These are phyloP conservation scores for Pseudotsuga menziesii DNA, from an alignment of 75 land plant genomes.

Conservation along the genomic window DNA sequence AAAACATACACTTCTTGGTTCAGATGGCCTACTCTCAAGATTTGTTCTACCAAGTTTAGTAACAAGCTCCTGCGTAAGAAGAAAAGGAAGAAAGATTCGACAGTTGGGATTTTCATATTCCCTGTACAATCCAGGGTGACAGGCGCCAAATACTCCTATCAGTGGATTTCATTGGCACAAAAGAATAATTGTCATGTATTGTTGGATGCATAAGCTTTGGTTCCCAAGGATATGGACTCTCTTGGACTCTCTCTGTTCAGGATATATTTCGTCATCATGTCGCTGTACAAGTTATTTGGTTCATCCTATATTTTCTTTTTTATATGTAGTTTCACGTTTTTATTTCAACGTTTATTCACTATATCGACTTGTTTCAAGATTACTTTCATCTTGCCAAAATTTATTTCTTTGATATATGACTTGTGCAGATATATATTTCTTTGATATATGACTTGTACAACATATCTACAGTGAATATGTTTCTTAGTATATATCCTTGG, in stretches of 20 bases:
- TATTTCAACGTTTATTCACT: too few relatives aligned
- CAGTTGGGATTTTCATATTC: slow-evolving; percentile 71
- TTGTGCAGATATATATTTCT: too few relatives aligned
- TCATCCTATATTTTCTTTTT: too few relatives aligned
- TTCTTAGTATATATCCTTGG: too few relatives aligned
- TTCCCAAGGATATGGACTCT: slow-evolving; percentile 23
- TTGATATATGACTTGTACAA: too few relatives aligned
- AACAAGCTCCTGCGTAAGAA: slow-evolving; percentile 58
- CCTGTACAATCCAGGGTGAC: slow-evolving; percentile 34
- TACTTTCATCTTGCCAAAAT: too few relatives aligned
- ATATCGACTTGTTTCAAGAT: too few relatives aligned
- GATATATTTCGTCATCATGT: slow-evolving; percentile 30
- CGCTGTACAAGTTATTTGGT: slow-evolving; percentile 30
- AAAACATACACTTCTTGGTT: slow-evolving; percentile 55
- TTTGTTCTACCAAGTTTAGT: slow-evolving; percentile 62
- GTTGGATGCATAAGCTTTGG: slow-evolving; percentile 26
- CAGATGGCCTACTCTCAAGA: slow-evolving; percentile 66
- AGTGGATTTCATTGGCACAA: slow-evolving; percentile 28
- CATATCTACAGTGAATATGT: too few relatives aligned
- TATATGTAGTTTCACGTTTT: too few relatives aligned
- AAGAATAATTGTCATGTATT: slow-evolving; percentile 22
- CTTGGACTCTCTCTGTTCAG: slow-evolving; percentile 28
- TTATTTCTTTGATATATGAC: too few relatives aligned
- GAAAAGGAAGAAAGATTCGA: slow-evolving; percentile 58
- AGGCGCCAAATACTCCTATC: slow-evolving; percentile 29